phyloP scores from a whole-genome alignment of 352 stramenopile genomes.

The Phytophthora pinifolia region DNA sequence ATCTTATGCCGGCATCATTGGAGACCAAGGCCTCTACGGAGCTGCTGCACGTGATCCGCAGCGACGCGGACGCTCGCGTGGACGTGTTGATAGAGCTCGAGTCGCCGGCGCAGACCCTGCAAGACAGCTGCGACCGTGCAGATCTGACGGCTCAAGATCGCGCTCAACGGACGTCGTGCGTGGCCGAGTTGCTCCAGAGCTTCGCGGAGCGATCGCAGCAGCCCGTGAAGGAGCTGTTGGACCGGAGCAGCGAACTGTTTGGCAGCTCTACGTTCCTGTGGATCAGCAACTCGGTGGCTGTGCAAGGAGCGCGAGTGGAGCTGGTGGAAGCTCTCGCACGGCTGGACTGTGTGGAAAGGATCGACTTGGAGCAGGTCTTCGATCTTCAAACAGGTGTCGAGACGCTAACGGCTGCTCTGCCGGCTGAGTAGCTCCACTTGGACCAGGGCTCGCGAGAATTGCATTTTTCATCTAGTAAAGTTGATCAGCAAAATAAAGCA shows the following conservation, averaged over 20 bases:
- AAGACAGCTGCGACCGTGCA: conserved; percentile 27
- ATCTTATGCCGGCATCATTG: conserved; percentile 7
- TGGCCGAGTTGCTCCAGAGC: conserved; percentile 48
- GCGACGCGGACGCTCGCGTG: conserved; percentile 26
- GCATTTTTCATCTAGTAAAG: too few species aligned
- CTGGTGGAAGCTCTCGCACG: conserved; percentile 43
- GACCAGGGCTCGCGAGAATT: too few species aligned
- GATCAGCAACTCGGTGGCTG: conserved; percentile 67
- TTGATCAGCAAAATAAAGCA: too few species aligned
- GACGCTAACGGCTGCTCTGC: neutral
- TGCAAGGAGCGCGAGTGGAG: conserved; percentile 39
- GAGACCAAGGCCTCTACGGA: conserved; percentile 40
- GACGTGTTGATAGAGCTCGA: conserved; percentile 62
- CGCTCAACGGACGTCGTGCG: conserved; percentile 39
- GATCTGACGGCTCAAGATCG: conserved; percentile 25
- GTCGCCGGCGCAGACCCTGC: conserved; percentile 35
- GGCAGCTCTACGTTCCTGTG: conserved; percentile 48
- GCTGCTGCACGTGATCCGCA: conserved; percentile 34
- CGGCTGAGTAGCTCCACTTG: too few species aligned
- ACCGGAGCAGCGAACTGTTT: conserved; percentile 28
- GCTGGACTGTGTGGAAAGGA: conserved; percentile 44
- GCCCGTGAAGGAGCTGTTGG: conserved; percentile 45
- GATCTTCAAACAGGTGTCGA: conserved; percentile 21
- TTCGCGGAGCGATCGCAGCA: conserved; percentile 54
- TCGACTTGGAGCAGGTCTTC: conserved; percentile 52